Percentiles rank a stretch among this genome's conserved stretches.
phyloP scores from a whole-genome alignment of 2,329 filamentous ascomycete species.

The Byssothecium circinans region DNA sequence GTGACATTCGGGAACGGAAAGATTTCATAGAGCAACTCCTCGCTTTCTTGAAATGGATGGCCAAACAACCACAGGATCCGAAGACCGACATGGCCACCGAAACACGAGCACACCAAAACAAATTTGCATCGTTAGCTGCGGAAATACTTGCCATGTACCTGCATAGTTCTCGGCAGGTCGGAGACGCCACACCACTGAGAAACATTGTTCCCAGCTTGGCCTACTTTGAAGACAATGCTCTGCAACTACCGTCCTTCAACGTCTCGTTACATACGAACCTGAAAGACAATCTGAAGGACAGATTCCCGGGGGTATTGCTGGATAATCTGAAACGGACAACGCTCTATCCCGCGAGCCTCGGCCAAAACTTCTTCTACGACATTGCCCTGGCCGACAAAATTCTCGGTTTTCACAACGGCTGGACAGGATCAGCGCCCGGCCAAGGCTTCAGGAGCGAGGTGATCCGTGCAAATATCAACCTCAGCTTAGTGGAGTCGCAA shows the following conservation, averaged over 20 bases:
- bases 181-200: constrained; percentile 68
- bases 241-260: constrained; percentile 82
- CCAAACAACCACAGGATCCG: constrained; percentile 26
- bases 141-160: constrained; percentile 91
- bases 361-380: constrained; percentile 82
- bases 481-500: constrained; percentile 91
- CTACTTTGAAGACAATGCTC: constrained; percentile 78
- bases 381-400: constrained; percentile 73
- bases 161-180: constrained; percentile 78
- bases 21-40: constrained; percentile 73
- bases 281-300: constrained; percentile 77
- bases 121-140: constrained; percentile 76
- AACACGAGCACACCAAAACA: constrained; percentile 46
- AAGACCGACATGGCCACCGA: constrained; percentile 26
- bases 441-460: constrained; percentile 83
- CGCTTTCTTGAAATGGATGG: constrained; percentile 62
- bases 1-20: constrained; percentile 72
- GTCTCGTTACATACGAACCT: constrained; percentile 83
- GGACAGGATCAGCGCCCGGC: constrained; percentile 59
- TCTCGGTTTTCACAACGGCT: constrained; percentile 74
- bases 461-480: constrained; percentile 81
- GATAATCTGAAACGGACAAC: constrained; percentile 77
- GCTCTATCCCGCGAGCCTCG: constrained; percentile 66
- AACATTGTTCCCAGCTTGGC: constrained; percentile 72
- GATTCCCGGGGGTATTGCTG: constrained; percentile 74